Evolutionary conservation across 2,329 filamentous ascomycete genomes (phyloP).

Genomic region (Cladosporium velox): DNA sequence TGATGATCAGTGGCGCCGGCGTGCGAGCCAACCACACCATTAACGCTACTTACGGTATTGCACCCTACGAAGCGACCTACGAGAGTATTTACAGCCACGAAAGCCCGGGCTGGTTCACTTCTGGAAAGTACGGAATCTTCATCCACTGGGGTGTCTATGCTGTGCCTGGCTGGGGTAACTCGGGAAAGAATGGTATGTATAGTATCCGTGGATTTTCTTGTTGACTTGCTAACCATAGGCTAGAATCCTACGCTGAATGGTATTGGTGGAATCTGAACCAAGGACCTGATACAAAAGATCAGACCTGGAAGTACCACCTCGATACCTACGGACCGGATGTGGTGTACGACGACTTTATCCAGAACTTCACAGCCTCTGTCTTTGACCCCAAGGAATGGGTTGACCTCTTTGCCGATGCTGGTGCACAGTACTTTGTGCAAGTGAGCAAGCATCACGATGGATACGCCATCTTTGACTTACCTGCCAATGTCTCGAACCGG

Average conservation of each 20-base stretch:
- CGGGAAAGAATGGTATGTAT: conserved; percentile 42
- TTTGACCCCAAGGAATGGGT: conserved; percentile 58
- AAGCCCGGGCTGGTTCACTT: conserved; percentile 56
- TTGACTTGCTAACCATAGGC: too few relatives aligned
- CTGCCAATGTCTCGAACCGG: conserved; percentile 43
- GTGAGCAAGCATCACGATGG: conserved; percentile 52
- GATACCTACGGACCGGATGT: conserved; percentile 54
- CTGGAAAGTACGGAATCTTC: conserved; percentile 61
- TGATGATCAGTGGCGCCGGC: conserved; percentile 32
- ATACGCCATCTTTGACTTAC: conserved; percentile 49
- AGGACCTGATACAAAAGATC: conserved; percentile 44
- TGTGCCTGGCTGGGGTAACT: conserved; percentile 58
- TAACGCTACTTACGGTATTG: conserved; percentile 41
- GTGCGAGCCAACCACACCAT: conserved; percentile 36
- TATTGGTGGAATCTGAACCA: conserved; percentile 55
- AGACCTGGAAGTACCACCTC: conserved; percentile 54
- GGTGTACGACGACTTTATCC: conserved; percentile 59
- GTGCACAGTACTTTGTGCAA: conserved; percentile 52
- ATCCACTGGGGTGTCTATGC: conserved; percentile 61
- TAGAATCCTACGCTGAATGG: conserved; percentile 36
- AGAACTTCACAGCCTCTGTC: conserved; percentile 53
- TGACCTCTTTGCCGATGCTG: conserved; percentile 55
- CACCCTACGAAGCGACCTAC: conserved; percentile 38
- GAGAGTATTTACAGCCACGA: conserved; percentile 47
- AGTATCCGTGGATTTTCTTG: conserved; percentile 15